A percentile compares a stretch with the other conserved stretches of the same genome.
phyloP scores from a whole-genome alignment of 257 asterid species.

The Nicotiana otophora region DNA sequence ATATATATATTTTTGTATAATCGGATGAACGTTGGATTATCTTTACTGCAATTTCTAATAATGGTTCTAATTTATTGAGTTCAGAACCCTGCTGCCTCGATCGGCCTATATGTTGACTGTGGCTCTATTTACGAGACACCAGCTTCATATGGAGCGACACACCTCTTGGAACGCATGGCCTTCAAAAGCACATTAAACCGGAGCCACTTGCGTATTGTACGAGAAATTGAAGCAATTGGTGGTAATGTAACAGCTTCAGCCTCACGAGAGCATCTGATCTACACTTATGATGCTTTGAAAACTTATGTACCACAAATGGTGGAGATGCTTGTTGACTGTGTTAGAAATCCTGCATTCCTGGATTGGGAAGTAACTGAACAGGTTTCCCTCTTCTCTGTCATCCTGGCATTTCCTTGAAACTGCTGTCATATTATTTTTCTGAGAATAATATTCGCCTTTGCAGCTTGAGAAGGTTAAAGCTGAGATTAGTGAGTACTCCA shows the following conservation, averaged over 20 bases:
- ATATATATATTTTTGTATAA: background rate
- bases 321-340: conserved; percentile 75
- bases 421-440: background rate
- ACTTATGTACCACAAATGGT: conserved; percentile 84
- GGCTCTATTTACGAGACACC: conserved; percentile 89
- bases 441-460: background rate
- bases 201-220: conserved; percentile 74
- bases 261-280: conserved; percentile 79
- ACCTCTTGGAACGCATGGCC: conserved; percentile 92
- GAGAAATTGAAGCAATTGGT: conserved; percentile 96
- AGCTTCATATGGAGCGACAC: conserved; percentile 67
- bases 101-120: conserved; percentile 79
- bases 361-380: conserved; percentile 97
- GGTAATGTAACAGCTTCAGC: conserved; percentile 71
- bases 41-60: conserved; percentile 2
- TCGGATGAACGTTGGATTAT: background rate
- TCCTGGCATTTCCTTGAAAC: background rate
- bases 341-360: conserved; percentile 83
- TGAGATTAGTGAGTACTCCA: conserved; percentile 60
- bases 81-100: conserved; percentile 79
- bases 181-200: conserved; percentile 80
- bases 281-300: conserved; percentile 72
- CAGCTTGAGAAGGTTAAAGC: conserved; percentile 58
- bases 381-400: conserved; percentile 34
- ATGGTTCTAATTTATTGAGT: background rate